Base-by-base conservation (phyloP, 768 basidiomycete species). In the Lactifluus hygrophoroides region DNA sequence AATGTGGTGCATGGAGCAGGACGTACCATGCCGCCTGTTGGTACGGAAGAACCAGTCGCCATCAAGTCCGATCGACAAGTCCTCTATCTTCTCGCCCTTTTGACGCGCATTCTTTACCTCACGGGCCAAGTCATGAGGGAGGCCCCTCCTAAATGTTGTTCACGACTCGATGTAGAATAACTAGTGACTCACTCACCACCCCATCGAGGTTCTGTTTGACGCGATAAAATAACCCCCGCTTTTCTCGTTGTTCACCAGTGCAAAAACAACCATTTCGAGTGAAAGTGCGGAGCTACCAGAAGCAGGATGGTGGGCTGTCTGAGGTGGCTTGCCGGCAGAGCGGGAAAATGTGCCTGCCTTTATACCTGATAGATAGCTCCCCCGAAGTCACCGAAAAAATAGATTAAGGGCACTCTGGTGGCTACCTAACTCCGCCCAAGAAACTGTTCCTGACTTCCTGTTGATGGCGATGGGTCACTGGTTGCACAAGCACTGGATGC, bases 1-100 rank as follows among this genome's bases (percentile, higher is more conserved):
- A 34, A 19, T 10, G 28, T 17, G 40, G 30, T 3, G 32, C 16
- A n/a, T 37, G 14, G 44, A n/a, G 23, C 45, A 17, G 38, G n/a
- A 53, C 57, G 13, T 56, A 60, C 58, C 54, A 17, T 55, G 48
- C 17, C 58, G 58, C 14, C 1, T 5, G 28, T 56, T 43, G 19
- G 58, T 51, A 6, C 58, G 54, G 19, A 60, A 48, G 28, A 60
- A 60, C 58, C 58, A 60, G n/a, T 60, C 58, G 35, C 43, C 54
- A 21, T 60, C 54, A 40, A 55, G 43, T 38, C 58, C 58, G 9
- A 46, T 46, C 13, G 58, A 51, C 19, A 60, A 17, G 28, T 51
- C 48, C 44, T 51, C 19, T 19, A 60, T 49, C 14, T 46, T 48
- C 16, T 60, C 54, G 21, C 48, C 34, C 21, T 55, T 50, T 19